These are phyloP conservation scores for Cryptomeria japonica DNA, from an alignment of 75 land plant species.

Conservation along the genomic window DNA sequence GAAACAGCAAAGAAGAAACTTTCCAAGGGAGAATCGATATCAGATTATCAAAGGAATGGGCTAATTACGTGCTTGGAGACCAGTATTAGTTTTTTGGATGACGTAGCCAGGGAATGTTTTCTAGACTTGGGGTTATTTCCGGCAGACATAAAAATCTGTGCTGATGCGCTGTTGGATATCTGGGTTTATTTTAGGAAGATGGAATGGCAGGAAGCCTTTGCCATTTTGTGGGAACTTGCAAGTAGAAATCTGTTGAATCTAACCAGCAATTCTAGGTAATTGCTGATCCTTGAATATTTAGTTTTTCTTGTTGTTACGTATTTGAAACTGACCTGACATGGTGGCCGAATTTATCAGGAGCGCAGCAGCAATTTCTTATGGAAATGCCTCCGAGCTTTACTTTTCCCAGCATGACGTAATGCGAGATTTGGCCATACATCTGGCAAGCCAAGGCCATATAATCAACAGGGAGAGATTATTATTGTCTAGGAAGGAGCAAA, in stretches of 20 bases:
- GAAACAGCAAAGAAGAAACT: slow-evolving; percentile 38
- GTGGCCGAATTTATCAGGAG: background rate
- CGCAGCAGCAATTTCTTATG: slow-evolving; percentile 7
- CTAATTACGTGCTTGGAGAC: slow-evolving; percentile 46
- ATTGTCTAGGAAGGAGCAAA: slow-evolving; percentile 47
- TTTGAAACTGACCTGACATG: background rate
- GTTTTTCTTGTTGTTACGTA: background rate
- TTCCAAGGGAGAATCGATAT: slow-evolving; percentile 36
- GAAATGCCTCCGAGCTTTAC: slow-evolving; percentile 46
- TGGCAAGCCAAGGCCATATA: too few species aligned
- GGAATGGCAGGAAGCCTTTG: slow-evolving; percentile 51
- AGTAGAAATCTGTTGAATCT: slow-evolving; percentile 49
- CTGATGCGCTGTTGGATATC: slow-evolving; percentile 45
- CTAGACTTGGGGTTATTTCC: slow-evolving; percentile 59
- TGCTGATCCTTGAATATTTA: background rate
- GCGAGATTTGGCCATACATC: slow-evolving; percentile 55
- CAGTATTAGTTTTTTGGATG: slow-evolving; percentile 33
- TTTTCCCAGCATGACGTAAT: slow-evolving; percentile 59
- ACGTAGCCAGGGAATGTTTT: slow-evolving; percentile 47
- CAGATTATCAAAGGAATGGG: slow-evolving; percentile 40
- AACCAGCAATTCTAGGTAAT: slow-evolving; percentile 25
- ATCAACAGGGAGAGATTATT: slow-evolving; percentile 44
- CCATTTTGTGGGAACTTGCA: slow-evolving; percentile 43
- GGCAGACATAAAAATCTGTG: slow-evolving; percentile 52
- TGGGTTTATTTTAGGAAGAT: slow-evolving; percentile 56